These are phyloP conservation scores for Phaeosphaeria sp. DNA, from an alignment of 2,329 filamentous ascomycete genomes.

Conservation along the genomic window DNA sequence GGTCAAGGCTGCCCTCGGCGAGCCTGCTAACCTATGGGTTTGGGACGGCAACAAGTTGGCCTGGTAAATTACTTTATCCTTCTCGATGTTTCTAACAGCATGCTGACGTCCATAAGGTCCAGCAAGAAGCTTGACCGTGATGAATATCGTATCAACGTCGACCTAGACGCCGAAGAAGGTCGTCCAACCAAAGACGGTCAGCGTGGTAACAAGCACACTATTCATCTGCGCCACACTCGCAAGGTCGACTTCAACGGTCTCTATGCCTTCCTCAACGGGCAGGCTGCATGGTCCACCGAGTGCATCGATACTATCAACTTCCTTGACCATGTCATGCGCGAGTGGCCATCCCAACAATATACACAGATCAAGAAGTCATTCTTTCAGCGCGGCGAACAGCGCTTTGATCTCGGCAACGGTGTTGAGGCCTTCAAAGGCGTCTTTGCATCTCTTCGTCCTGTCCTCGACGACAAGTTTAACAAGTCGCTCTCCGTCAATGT, in stretches of 20 bases:
- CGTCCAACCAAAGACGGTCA: constrained; percentile 15
- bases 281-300: constrained; percentile 55
- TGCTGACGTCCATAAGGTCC: constrained; percentile 30
- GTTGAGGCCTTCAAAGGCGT: constrained; percentile 87
- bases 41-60: constrained; percentile 86
- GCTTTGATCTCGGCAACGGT: constrained; percentile 64
- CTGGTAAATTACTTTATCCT: constrained; percentile 64
- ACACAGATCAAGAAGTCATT: constrained; percentile 82
- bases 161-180: constrained; percentile 72
- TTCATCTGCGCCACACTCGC: constrained; percentile 71
- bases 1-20: constrained; percentile 62
- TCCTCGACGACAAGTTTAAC: constrained; percentile 59
- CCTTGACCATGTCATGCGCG: constrained; percentile 85
- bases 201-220: constrained; percentile 59
- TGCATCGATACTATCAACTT: constrained; percentile 87
- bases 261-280: constrained; percentile 68
- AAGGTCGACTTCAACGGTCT: constrained; percentile 72
- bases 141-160: constrained; percentile 60
- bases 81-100: background rate
- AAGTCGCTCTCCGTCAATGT: constrained; percentile 81
- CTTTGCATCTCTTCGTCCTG: constrained; percentile 83
- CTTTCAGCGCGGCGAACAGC: constrained; percentile 65
- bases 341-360: constrained; percentile 73
- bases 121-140: constrained; percentile 31
- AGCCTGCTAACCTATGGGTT: constrained; percentile 63